Evolutionary conservation across 106 monocot genomes (phyloP).

Genomic region (Chionographis japonica): DNA sequence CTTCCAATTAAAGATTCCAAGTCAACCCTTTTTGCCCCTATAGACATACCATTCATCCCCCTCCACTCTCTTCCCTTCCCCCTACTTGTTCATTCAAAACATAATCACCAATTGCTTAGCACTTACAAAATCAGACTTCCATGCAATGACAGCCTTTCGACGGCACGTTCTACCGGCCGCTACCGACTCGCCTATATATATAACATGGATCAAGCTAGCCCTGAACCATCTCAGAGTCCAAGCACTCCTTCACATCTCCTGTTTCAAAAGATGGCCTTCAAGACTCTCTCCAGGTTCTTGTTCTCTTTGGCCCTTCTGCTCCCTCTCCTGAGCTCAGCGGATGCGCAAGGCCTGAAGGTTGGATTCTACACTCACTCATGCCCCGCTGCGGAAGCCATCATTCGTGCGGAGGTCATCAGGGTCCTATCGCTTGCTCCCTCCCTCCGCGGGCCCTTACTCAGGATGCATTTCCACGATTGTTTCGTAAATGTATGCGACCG

Average conservation of each 20-base stretch:
- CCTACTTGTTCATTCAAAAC: too few species aligned
- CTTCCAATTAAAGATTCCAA: too few species aligned
- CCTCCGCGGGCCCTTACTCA: slow-evolving; percentile 54
- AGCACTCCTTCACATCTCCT: background rate
- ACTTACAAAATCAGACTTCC: too few species aligned
- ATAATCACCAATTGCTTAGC: too few species aligned
- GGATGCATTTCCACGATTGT: slow-evolving; percentile 79
- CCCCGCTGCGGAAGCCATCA: slow-evolving; percentile 48
- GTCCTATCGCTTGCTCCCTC: slow-evolving; percentile 30
- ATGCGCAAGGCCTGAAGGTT: slow-evolving; percentile 34
- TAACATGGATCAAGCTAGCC: too few species aligned
- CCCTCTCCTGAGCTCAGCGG: slow-evolving; percentile 3
- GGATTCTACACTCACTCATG: slow-evolving; percentile 59
- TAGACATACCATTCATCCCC: too few species aligned
- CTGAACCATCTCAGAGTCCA: background rate
- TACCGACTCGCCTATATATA: too few species aligned
- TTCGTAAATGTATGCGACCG: slow-evolving; percentile 48
- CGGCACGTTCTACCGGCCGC: too few species aligned
- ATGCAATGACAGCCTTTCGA: too few species aligned
- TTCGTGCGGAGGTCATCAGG: slow-evolving; percentile 28
- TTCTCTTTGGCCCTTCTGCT: slow-evolving; percentile 9
- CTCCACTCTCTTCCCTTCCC: too few species aligned
- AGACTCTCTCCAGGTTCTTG: background rate
- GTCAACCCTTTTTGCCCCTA: too few species aligned
- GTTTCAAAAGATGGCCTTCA: background rate